Evolutionary conservation across 1,284 basidiomycete species (phyloP), one percentile per base, ranked within the genome.

Genomic region (Cutaneotrichosporon daszewskae): DNA sequence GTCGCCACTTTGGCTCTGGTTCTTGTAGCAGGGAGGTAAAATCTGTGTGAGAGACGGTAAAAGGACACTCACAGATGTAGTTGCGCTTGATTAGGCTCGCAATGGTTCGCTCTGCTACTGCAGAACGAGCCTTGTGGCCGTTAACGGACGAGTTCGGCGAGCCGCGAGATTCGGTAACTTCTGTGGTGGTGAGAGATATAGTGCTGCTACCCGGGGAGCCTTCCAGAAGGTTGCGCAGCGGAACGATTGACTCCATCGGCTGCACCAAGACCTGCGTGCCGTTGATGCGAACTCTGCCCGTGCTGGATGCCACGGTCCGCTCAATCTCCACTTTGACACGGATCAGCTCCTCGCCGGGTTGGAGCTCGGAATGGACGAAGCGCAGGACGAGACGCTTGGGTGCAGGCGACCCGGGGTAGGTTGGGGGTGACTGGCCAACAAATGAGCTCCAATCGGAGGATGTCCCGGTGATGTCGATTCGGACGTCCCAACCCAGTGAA

Each of bases 1-100:
- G 61, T 37, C 68, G 84, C 95, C 95, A 99, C 69, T 99, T 99
- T 2, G 90, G 90, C 66, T 97, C 92, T 1, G 95, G 95, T 63
- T 98, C 95, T 69, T 98, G 95, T 31, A 98, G 72, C 17, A 99
- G 75, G 0, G 92, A 95, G 1, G 92, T 94, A 66, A 99, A 98
- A 69, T 98, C 68, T 69, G 41, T 8, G 4, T 40, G n/a, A n/a
- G n/a, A n/a, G n/a, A n/a, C n/a, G n/a, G n/a, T n/a, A n/a, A n/a
- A n/a, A n/a, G n/a, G n/a, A n/a, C 0, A 57, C 68, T 52, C 29
- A 71, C 69, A 94, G 48, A 97, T 96, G 66, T 99, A 99, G 67
- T 89, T 95, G 49, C 94, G 78, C 60, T 84, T 81, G 23, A 97
- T 85, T 47, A 91, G 76, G 13, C 86, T 82, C 10, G 87, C 69